Evolutionary conservation across 495 filamentous ascomycete genomes (phyloP).

Genomic region (Tricharina praecox): DNA sequence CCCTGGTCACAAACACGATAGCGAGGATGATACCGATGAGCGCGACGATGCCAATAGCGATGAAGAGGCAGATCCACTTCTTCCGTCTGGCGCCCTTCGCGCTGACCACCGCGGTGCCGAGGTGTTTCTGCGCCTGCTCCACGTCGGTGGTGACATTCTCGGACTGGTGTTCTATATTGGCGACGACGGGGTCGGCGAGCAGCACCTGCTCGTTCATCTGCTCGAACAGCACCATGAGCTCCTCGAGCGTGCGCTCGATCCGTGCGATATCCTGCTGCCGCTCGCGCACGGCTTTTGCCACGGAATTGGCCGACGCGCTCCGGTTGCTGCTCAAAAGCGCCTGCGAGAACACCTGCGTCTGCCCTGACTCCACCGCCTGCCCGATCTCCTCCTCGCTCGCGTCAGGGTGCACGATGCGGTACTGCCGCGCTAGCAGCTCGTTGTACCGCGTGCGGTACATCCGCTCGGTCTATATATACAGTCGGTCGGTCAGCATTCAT

Average conservation of each 20-base stretch:
- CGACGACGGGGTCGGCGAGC: slow-evolving; percentile 41
- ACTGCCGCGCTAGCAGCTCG: slow-evolving; percentile 57
- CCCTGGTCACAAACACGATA: slow-evolving; percentile 14
- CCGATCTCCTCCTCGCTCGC: slow-evolving; percentile 47
- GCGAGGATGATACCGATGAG: slow-evolving; percentile 36
- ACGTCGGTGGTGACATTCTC: slow-evolving; percentile 41
- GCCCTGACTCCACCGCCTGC: slow-evolving; percentile 50
- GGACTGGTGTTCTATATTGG: slow-evolving; percentile 38
- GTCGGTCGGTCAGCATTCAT: too few species aligned
- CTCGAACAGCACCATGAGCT: slow-evolving; percentile 48
- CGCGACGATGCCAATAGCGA: slow-evolving; percentile 32
- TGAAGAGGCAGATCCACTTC: slow-evolving; percentile 54
- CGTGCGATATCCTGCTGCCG: slow-evolving; percentile 58
- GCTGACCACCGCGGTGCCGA: slow-evolving; percentile 42
- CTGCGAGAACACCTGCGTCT: slow-evolving; percentile 60
- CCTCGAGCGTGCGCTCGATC: slow-evolving; percentile 49
- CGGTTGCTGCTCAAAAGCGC: slow-evolving; percentile 57
- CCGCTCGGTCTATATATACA: slow-evolving; percentile 36
- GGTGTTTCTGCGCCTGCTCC: slow-evolving; percentile 40
- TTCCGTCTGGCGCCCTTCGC: slow-evolving; percentile 42
- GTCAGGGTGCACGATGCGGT: slow-evolving; percentile 57
- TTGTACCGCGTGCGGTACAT: slow-evolving; percentile 47
- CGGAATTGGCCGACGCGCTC: slow-evolving; percentile 42
- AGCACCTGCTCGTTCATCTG: slow-evolving; percentile 50
- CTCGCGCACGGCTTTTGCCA: slow-evolving; percentile 55